phyloP scores from a whole-genome alignment of 2,329 filamentous ascomycete genomes.

The Cladosporium sp. region DNA sequence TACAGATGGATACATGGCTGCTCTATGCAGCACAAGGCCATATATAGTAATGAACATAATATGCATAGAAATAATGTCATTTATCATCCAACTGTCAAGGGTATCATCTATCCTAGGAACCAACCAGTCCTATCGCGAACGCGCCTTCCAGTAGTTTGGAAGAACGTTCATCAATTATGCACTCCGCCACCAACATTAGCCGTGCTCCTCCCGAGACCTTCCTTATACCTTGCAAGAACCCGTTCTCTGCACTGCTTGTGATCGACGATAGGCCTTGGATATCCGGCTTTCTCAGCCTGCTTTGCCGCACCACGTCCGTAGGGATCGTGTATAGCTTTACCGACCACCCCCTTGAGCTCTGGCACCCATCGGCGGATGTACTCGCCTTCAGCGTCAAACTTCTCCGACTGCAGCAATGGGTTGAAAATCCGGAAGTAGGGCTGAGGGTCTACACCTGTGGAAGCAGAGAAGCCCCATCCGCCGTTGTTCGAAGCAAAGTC shows the following conservation, averaged over 20 bases:
- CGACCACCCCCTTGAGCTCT: conserved; percentile 62
- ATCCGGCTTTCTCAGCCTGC: conserved; percentile 62
- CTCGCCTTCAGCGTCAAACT: conserved; percentile 72
- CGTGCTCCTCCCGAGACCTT: conserved; percentile 52
- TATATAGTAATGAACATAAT: background rate
- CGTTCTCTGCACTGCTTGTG: conserved; percentile 66
- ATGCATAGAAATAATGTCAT: background rate
- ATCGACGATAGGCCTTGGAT: conserved; percentile 70
- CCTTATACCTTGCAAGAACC: conserved; percentile 68
- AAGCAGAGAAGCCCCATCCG: conserved; percentile 63
- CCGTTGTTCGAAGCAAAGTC: conserved; percentile 77
- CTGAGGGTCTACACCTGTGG: conserved; percentile 75
- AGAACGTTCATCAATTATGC: conserved; percentile 22
- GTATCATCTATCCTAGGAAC: background rate
- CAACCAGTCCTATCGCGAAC: too few species aligned
- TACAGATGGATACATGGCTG: background rate
- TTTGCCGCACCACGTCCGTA: conserved; percentile 61
- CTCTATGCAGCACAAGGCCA: background rate
- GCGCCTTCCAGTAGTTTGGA: background rate
- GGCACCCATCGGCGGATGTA: conserved; percentile 83
- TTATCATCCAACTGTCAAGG: background rate
- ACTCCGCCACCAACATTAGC: conserved; percentile 35
- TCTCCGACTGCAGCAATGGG: conserved; percentile 77
- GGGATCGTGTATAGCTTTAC: conserved; percentile 74
- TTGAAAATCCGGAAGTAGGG: conserved; percentile 93